A percentile compares a stretch with the other conserved stretches of the same genome.
These are phyloP conservation scores for Fusarium austroafricanum DNA, from an alignment of 2,329 filamentous ascomycete species.

Conservation along the genomic window DNA sequence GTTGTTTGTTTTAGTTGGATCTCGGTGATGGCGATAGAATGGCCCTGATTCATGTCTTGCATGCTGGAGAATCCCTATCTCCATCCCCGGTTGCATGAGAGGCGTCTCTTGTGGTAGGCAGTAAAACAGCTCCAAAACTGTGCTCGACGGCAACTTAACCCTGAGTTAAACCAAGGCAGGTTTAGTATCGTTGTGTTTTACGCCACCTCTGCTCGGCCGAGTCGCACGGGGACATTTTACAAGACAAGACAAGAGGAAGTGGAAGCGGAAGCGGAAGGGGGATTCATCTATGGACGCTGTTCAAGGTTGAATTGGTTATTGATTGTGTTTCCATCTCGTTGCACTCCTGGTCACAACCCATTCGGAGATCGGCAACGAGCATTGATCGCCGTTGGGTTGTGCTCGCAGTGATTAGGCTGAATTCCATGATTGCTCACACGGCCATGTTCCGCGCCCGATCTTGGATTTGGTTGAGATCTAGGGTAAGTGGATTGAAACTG, in stretches of 20 bases:
- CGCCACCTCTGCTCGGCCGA: conserved; percentile 20
- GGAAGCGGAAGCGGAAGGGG: background rate
- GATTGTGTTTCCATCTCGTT: conserved; percentile 1
- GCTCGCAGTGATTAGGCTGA: conserved; percentile 16
- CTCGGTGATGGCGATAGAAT: conserved; percentile 8
- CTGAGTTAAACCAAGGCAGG: conserved; percentile 8
- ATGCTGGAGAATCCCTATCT: conserved; percentile 5
- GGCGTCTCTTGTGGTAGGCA: conserved; percentile 17
- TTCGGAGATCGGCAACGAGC: conserved; percentile 30
- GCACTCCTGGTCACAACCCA: conserved; percentile 5
- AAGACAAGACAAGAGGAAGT: background rate
- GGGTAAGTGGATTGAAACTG: conserved; percentile 8
- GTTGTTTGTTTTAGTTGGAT: conserved; percentile 7
- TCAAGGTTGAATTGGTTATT: background rate
- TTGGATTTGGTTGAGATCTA: background rate
- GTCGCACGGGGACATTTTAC: conserved; percentile 4
- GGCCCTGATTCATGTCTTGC: conserved; percentile 11
- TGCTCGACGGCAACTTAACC: background rate
- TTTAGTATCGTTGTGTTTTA: background rate
- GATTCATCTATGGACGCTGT: background rate
- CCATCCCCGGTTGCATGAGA: background rate
- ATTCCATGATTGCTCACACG: background rate
- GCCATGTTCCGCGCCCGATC: background rate
- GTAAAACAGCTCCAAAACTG: conserved; percentile 18
- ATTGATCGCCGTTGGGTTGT: conserved; percentile 14